These are phyloP conservation scores for Ilyonectria robusta DNA, from an alignment of 2,329 filamentous ascomycete genomes.

Conservation along the genomic window DNA sequence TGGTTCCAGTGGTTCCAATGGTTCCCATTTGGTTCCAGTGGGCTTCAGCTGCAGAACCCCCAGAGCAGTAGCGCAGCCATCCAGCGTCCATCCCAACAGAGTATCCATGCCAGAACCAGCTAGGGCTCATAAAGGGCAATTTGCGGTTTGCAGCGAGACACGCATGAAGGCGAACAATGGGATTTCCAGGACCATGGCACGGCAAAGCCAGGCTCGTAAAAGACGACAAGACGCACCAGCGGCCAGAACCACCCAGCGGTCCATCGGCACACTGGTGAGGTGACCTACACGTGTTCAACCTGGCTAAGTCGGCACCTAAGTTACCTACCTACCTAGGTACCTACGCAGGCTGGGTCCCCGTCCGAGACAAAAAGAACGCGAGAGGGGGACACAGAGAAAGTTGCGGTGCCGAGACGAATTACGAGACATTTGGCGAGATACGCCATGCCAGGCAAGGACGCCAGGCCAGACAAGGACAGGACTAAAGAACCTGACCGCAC, in stretches of 20 bases:
- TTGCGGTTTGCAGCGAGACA: background rate
- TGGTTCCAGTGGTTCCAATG: background rate
- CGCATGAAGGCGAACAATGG: background rate
- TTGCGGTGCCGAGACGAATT: slow-evolving; percentile 3
- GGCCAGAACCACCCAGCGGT: background rate
- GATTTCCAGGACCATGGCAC: background rate
- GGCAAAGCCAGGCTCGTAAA: background rate
- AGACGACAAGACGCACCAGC: background rate
- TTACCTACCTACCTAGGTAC: background rate
- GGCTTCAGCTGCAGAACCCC: background rate
- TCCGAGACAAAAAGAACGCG: slow-evolving; percentile 20
- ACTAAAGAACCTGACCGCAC: background rate
- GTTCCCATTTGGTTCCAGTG: background rate
- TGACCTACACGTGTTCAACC: slow-evolving; percentile 30
- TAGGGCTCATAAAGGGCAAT: background rate
- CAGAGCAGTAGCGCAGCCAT: background rate
- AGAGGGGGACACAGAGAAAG: background rate
- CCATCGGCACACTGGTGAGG: slow-evolving; percentile 15
- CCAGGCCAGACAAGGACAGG: background rate
- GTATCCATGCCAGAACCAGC: background rate
- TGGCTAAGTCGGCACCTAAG: slow-evolving; percentile 15
- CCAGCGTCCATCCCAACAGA: background rate
- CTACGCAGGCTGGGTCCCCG: slow-evolving; percentile 8
- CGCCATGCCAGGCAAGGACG: background rate
- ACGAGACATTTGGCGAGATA: slow-evolving; percentile 11